Evolutionary conservation across 495 filamentous ascomycete genomes (phyloP).

Genomic region (Hyphodiscus hymeniophilus): DNA sequence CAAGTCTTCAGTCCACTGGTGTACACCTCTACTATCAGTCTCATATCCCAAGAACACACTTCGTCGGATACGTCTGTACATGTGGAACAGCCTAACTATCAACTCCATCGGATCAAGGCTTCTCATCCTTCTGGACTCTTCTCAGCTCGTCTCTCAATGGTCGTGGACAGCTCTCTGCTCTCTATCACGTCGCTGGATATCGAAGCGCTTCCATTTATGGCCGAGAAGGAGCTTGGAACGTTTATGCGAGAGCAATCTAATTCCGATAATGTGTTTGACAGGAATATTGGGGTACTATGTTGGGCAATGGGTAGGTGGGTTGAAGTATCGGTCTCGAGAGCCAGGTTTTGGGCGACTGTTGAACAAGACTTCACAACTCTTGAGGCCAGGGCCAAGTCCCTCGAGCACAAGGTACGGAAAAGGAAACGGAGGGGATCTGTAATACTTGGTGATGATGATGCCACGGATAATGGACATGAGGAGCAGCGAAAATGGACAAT

Average conservation of each 20-base stretch:
- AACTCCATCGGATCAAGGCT: conserved; percentile 31
- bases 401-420: conserved; percentile 26
- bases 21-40: conserved; percentile 39
- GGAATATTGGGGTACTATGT: conserved; percentile 36
- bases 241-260: conserved; percentile 27
- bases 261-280: conserved; percentile 26
- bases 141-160: conserved; percentile 36
- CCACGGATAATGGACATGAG: conserved; percentile 6
- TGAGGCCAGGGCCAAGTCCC: conserved; percentile 19
- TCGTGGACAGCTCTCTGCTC: conserved; percentile 34
- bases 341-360: conserved; percentile 36
- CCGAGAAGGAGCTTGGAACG: conserved; percentile 33
- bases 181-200: conserved; percentile 31
- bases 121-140: conserved; percentile 34
- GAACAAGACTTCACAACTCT: conserved; percentile 30
- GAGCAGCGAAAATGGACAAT: conserved; percentile 13
- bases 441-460: conserved; percentile 13
- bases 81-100: conserved; percentile 11
- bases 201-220: conserved; percentile 30
- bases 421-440: conserved; percentile 19
- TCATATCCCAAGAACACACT: conserved; percentile 25
- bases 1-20: conserved; percentile 46
- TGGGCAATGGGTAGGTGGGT: conserved; percentile 49
- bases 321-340: conserved; percentile 34
- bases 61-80: conserved; percentile 12